Conservation (phyloP, 768 basidiomycete genomes). For the Lactifluus hygrophoroides region DNA sequence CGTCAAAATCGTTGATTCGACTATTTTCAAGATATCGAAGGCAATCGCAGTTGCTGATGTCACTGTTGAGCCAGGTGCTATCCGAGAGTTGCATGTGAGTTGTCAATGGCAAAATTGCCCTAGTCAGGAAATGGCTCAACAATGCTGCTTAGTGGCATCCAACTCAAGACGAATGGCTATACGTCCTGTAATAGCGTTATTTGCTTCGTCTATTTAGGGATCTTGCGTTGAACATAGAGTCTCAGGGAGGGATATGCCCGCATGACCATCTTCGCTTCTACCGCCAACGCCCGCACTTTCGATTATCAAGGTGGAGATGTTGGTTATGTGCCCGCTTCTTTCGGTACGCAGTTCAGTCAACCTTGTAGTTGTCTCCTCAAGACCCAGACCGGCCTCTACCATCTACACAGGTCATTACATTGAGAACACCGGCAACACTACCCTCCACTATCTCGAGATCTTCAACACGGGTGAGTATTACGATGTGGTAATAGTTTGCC, state of each 20-base stretch:
- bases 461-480: constrained; percentile 27
- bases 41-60: constrained; percentile 51
- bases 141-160: constrained; percentile 51
- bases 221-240: constrained; percentile 4
- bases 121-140: background rate
- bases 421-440: constrained; percentile 35
- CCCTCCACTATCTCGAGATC: constrained; percentile 34
- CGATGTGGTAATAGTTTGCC: background rate
- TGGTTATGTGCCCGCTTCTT: constrained; percentile 51
- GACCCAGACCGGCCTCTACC: background rate
- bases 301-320: constrained; percentile 57
- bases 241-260: constrained; percentile 44
- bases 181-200: constrained; percentile 35
- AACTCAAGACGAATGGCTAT: constrained; percentile 56
- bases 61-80: constrained; percentile 47
- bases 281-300: constrained; percentile 47
- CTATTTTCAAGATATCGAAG: constrained; percentile 43
- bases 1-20: constrained; percentile 38
- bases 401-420: constrained; percentile 31
- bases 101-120: background rate
- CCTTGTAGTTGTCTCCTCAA: background rate
- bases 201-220: no score
- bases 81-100: constrained; percentile 53
- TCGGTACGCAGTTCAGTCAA: constrained; percentile 30
- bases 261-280: constrained; percentile 48